These are phyloP conservation scores for Colletotrichum sp. DNA, from an alignment of 2,329 filamentous ascomycete species.

Conservation along the genomic window DNA sequence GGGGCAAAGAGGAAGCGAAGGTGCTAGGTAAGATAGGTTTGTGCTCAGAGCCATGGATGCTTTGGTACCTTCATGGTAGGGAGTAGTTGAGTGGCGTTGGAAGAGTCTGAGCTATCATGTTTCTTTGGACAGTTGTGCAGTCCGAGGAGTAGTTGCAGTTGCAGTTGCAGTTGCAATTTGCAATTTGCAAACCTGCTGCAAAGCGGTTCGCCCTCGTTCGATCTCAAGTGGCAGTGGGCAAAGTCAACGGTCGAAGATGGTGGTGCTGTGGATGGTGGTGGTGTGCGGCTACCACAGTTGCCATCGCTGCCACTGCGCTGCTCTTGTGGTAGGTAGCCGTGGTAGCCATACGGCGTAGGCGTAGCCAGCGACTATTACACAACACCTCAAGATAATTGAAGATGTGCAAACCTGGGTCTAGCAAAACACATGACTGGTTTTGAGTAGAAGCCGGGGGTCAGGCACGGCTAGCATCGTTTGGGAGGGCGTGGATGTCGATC, in stretches of 20 bases:
- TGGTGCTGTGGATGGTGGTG: not conserved
- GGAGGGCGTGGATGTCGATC: slow-evolving; percentile 19
- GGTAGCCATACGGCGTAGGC: not conserved
- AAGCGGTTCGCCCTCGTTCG: not conserved
- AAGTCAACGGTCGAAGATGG: not conserved
- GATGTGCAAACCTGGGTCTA: not conserved
- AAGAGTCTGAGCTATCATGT: not conserved
- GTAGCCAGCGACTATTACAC: not conserved
- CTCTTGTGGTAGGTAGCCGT: not conserved
- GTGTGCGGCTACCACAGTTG: not conserved
- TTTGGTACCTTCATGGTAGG: not conserved
- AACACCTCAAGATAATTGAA: not conserved
- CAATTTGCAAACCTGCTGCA: not conserved
- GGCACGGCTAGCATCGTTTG: slow-evolving; percentile 2
- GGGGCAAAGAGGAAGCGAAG: not conserved
- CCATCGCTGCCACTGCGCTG: not conserved
- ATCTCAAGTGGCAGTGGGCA: not conserved
- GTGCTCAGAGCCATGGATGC: not conserved
- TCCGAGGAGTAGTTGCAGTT: not conserved
- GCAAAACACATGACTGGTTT: slow-evolving; percentile 3
- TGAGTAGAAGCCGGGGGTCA: slow-evolving; percentile 9
- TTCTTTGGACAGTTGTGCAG: not conserved
- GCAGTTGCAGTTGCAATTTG: not conserved
- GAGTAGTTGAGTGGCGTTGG: not conserved
- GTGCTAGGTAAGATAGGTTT: not conserved